Evolutionary conservation across 2,329 filamentous ascomycete species (phyloP).

Genomic region (Sclerotinia spermophila): DNA sequence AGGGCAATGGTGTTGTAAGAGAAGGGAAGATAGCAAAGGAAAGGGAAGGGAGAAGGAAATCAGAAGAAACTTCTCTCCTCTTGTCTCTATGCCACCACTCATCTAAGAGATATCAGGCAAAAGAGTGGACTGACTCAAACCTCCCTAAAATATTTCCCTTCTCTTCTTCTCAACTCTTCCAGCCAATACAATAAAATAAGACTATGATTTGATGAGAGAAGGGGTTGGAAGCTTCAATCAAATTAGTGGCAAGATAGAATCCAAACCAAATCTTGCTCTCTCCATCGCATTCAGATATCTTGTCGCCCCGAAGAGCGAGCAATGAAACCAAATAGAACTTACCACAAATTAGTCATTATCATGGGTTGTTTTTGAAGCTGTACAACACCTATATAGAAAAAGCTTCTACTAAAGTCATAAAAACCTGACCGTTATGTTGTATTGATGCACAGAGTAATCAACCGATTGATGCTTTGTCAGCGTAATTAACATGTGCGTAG

Average conservation of each 20-base stretch:
- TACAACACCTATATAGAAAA: background rate
- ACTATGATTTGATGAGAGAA: background rate
- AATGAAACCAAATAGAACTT: background rate
- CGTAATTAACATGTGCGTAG: background rate
- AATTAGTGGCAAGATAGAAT: background rate
- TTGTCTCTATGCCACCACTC: background rate
- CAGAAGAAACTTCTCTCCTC: background rate
- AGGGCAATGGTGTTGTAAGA: background rate
- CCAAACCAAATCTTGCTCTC: background rate
- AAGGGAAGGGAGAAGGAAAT: background rate
- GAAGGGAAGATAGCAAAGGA: background rate
- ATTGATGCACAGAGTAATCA: no score
- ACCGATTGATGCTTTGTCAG: background rate
- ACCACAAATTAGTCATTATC: background rate
- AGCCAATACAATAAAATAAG: background rate
- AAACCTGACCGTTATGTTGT: background rate
- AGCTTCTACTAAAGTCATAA: background rate
- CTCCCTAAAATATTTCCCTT: background rate
- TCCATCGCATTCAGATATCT: background rate
- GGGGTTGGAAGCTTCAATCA: background rate
- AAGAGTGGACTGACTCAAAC: background rate
- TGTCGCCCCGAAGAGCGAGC: background rate
- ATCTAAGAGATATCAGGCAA: background rate
- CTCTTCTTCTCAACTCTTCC: background rate
- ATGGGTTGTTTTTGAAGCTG: rapidly evolving